Evolutionary conservation across 1,284 basidiomycete genomes (phyloP).

Genomic region (Marasmius tenuissimus): DNA sequence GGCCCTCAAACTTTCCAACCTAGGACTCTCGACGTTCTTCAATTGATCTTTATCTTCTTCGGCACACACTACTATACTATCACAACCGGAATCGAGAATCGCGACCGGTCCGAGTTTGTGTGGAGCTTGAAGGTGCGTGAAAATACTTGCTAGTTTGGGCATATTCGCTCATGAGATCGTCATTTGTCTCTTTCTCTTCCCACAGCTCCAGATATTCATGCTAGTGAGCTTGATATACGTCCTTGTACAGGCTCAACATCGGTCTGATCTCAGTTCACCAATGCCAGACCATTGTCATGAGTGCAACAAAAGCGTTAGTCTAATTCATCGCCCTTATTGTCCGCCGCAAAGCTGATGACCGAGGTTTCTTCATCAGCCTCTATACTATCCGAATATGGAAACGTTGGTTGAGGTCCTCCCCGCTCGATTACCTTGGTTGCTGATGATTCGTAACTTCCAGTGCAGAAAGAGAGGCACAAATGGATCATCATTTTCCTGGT

Average conservation of each 20-base stretch:
- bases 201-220: conserved; percentile 10
- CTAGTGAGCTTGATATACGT: conserved; percentile 1
- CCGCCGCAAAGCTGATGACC: neutral
- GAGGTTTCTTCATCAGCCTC: neutral
- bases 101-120: neutral
- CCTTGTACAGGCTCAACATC: neutral
- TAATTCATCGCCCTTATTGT: neutral
- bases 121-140: conserved; percentile 11
- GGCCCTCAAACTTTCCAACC: neutral
- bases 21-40: conserved; percentile 7
- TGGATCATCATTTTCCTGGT: conserved; percentile 11
- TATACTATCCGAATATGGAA: conserved; percentile 10
- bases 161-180: neutral
- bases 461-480: conserved; percentile 1
- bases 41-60: conserved; percentile 10
- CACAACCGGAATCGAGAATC: neutral
- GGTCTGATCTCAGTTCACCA: neutral
- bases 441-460: neutral
- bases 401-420: conserved; percentile 2
- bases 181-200: neutral
- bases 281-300: conserved; percentile 9
- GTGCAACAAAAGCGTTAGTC: conserved; percentile 8
- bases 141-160: too few relatives aligned
- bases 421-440: neutral
- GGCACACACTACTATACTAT: conserved; percentile 10